A percentile compares a stretch with the other conserved stretches of the same genome.
Evolutionary conservation across 2,329 filamentous ascomycete genomes (phyloP).

Genomic region (Pseudopithomyces chartarum): DNA sequence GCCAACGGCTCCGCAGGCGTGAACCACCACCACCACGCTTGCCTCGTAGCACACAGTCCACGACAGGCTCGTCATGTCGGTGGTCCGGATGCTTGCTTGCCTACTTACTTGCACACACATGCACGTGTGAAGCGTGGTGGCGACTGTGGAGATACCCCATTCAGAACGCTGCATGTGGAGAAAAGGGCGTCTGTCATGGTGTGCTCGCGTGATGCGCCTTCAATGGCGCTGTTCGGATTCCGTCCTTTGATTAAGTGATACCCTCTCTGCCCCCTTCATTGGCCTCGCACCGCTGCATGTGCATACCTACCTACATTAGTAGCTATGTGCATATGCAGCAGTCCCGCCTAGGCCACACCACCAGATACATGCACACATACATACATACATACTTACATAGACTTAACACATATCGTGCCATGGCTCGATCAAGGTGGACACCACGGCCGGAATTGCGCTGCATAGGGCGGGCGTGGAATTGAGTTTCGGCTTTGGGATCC

Average conservation of each 20-base stretch:
- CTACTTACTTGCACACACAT: no score
- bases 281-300: not conserved
- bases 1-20: slow-evolving; percentile 21
- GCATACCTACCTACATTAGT: no score
- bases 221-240: slow-evolving; percentile 1
- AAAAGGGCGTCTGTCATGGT: not conserved
- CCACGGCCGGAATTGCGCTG: not conserved
- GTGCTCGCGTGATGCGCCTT: slow-evolving; percentile 1
- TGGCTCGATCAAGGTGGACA: not conserved
- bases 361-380: no score
- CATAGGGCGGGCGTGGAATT: not conserved
- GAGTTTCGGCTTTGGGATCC: not conserved
- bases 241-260: slow-evolving; percentile 7
- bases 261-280: not conserved
- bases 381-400: no score
- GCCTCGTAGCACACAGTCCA: not conserved
- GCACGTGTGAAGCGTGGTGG: not conserved
- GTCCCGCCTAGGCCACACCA: not conserved
- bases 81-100: not conserved
- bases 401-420: no score
- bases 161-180: not conserved
- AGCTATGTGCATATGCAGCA: not conserved
- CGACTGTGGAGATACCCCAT: not conserved
- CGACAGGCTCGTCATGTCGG: not conserved
- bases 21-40: no score